Percentiles rank a stretch among this genome's conserved stretches.
phyloP scores from a whole-genome alignment of 495 filamentous ascomycete species.

The Penicillium steckii region DNA sequence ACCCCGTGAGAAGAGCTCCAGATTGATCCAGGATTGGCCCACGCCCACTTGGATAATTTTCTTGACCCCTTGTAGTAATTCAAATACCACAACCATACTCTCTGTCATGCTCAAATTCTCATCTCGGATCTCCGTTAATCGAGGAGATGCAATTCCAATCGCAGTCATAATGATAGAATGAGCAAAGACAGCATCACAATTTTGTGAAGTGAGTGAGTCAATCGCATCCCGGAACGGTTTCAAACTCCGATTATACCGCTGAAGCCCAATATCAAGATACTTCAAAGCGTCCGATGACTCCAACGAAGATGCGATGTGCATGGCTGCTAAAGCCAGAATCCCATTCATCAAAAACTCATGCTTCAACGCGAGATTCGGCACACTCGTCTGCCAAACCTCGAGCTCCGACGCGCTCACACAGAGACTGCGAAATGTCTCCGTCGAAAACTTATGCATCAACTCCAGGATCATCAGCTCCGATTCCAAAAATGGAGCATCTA shows the following conservation, averaged over 20 bases:
- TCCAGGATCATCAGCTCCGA: slow-evolving; percentile 19
- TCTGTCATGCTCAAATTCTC: slow-evolving; percentile 24
- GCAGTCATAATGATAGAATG: slow-evolving; percentile 48
- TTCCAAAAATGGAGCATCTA: not conserved
- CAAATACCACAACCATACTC: slow-evolving; percentile 25
- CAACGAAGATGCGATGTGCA: slow-evolving; percentile 44
- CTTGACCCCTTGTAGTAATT: slow-evolving; percentile 30
- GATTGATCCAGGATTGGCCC: slow-evolving; percentile 24
- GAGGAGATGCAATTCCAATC: slow-evolving; percentile 40
- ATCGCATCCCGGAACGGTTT: slow-evolving; percentile 42
- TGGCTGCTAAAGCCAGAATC: slow-evolving; percentile 48
- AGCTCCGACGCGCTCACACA: not conserved
- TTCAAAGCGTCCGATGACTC: slow-evolving; percentile 26
- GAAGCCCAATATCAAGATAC: slow-evolving; percentile 42
- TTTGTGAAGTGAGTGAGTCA: slow-evolving; percentile 35
- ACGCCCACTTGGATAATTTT: slow-evolving; percentile 16
- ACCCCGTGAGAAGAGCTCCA: slow-evolving; percentile 19
- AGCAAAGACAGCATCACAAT: slow-evolving; percentile 46
- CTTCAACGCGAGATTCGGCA: slow-evolving; percentile 42
- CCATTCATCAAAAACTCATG: slow-evolving; percentile 52
- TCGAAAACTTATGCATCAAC: slow-evolving; percentile 27
- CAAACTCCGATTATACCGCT: slow-evolving; percentile 46
- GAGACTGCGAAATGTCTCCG: slow-evolving; percentile 21
- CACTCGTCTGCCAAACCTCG: slow-evolving; percentile 27
- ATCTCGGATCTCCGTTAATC: slow-evolving; percentile 21